Evolutionary conservation across 2,329 filamentous ascomycete genomes (phyloP).

Genomic region (Acrocalymma vagum): DNA sequence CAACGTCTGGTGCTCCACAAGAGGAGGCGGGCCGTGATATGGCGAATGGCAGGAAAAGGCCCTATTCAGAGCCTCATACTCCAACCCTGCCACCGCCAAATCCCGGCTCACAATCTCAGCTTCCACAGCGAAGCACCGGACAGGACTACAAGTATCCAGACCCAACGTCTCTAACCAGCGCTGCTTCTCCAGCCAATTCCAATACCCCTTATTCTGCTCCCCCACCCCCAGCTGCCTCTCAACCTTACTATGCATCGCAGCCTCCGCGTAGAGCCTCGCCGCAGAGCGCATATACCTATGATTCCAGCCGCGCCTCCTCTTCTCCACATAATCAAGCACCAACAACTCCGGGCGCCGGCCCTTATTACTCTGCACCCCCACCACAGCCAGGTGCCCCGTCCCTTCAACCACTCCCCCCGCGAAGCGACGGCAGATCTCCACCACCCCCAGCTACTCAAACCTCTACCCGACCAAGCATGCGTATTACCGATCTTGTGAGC

Average conservation of each 20-base stretch:
- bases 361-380: constrained; percentile 42
- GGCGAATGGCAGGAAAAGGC: constrained; percentile 55
- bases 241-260: constrained; percentile 51
- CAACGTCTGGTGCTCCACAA: constrained; percentile 42
- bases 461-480: constrained; percentile 48
- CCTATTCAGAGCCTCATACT: constrained; percentile 59
- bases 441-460: constrained; percentile 42
- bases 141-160: constrained; percentile 54
- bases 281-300: constrained; percentile 52
- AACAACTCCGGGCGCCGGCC: constrained; percentile 42
- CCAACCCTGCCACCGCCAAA: constrained; percentile 59
- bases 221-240: constrained; percentile 39
- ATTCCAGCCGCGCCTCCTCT: constrained; percentile 51
- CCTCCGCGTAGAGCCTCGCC: constrained; percentile 52
- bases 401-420: constrained; percentile 45
- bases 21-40: constrained; percentile 49
- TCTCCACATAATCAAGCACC: constrained; percentile 52
- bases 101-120: constrained; percentile 53
- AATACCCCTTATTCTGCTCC: constrained; percentile 49
- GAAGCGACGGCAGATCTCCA: constrained; percentile 51
- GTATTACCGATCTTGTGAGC: constrained; percentile 52
- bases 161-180: constrained; percentile 53
- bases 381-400: constrained; percentile 34
- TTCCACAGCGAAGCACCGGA: constrained; percentile 44
- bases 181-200: constrained; percentile 55